These are phyloP conservation scores for Ogataea hybrid DNA, from an alignment of 1,139 yeast species.

Conservation along the genomic window DNA sequence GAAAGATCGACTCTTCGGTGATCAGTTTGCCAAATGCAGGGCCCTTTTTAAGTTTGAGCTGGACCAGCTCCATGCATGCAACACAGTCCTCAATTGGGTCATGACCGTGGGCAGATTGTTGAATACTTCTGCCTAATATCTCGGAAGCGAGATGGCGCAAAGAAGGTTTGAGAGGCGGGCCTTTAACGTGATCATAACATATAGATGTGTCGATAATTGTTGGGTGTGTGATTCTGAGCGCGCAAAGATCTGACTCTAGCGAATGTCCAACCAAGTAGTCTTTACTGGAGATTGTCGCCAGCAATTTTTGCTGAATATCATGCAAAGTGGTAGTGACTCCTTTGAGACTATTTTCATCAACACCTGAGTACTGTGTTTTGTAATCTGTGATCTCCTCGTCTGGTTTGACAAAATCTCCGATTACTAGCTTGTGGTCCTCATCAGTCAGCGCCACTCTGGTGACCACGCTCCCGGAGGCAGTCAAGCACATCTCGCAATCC, in stretches of 20 bases:
- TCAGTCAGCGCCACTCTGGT: constrained; percentile 78
- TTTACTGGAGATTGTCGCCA: constrained; percentile 42
- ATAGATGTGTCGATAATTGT: constrained; percentile 67
- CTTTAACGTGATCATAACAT: constrained; percentile 70
- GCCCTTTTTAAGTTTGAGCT: constrained; percentile 68
- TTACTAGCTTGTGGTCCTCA: constrained; percentile 54
- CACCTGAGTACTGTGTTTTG: constrained; percentile 81
- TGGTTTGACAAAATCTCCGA: constrained; percentile 80
- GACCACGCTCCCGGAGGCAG: constrained; percentile 60
- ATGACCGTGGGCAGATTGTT: constrained; percentile 64
- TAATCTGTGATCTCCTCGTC: constrained; percentile 71
- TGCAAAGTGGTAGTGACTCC: constrained; percentile 61
- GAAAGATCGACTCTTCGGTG: constrained; percentile 37
- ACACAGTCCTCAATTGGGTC: constrained; percentile 83
- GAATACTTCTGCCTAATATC: constrained; percentile 59
- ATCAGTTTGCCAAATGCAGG: constrained; percentile 56
- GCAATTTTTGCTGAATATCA: constrained; percentile 64
- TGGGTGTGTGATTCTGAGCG: constrained; percentile 58
- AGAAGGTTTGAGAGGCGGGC: constrained; percentile 78
- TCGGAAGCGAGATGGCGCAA: constrained; percentile 63
- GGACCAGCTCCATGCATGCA: constrained; percentile 76
- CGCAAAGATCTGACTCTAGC: constrained; percentile 63
- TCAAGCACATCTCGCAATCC: constrained; percentile 91
- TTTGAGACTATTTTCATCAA: constrained; percentile 63
- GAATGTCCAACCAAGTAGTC: constrained; percentile 76